These are phyloP conservation scores for Cupressus sempervirens DNA, from an alignment of 75 land plant genomes.

Conservation along the genomic window DNA sequence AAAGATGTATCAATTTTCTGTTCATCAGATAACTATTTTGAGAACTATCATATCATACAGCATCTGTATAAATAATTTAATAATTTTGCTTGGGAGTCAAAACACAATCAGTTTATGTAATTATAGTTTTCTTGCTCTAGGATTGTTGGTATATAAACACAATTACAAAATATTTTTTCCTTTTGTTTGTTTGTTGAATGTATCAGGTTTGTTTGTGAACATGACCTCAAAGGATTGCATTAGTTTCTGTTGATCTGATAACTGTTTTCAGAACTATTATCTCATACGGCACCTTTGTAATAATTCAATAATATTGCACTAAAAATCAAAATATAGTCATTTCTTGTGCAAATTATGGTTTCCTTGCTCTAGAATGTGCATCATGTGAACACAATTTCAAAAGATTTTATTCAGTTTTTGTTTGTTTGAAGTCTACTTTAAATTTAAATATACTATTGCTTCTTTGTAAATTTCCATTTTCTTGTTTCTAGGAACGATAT, in stretches of 20 bases:
- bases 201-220: constrained; percentile 39
- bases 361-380: constrained; percentile 64
- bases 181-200: not conserved
- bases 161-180: not conserved
- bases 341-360: constrained; percentile 3
- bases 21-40: not conserved
- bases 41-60: not conserved
- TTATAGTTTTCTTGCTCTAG: constrained; percentile 31
- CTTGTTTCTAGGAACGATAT: constrained; percentile 70
- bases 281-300: not conserved
- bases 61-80: not conserved
- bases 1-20: not conserved
- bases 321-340: not conserved
- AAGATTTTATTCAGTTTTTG: not conserved
- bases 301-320: not conserved
- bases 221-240: not conserved
- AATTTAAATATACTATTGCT: not conserved
- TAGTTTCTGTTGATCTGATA: not conserved
- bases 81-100: not conserved
- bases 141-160: constrained; percentile 70
- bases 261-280: not conserved
- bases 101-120: not conserved
- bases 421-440: not conserved
- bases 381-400: constrained; percentile 33
- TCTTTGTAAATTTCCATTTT: constrained; percentile 7